Conservation (phyloP, 2,329 filamentous ascomycete species). For the Alternaria burnsii region DNA sequence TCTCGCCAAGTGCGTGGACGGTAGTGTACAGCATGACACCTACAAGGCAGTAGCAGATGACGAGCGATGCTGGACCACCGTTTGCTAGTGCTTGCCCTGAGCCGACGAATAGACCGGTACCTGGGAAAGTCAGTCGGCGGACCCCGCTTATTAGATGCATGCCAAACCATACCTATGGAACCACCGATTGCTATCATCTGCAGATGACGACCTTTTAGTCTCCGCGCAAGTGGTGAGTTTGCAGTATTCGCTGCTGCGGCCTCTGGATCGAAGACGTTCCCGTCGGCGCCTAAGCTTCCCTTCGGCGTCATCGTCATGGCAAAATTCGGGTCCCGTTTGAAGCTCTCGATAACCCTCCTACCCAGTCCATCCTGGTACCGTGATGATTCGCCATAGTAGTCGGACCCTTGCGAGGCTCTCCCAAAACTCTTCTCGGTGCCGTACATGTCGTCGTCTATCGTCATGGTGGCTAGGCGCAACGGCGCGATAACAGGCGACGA, state of each 20-base stretch:
- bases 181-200: constrained; percentile 99
- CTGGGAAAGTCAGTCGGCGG: constrained; percentile 33
- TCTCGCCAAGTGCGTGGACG: constrained; percentile 88
- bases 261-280: constrained; percentile 70
- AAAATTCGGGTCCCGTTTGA: constrained; percentile 50
- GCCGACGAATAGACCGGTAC: constrained; percentile 80
- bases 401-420: constrained; percentile 44
- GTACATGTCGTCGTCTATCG: constrained; percentile 48
- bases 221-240: constrained; percentile 76
- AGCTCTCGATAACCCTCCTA: constrained; percentile 55
- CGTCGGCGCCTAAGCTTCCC: constrained; percentile 60
- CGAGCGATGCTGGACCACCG: constrained; percentile 50
- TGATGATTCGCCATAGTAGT: constrained; percentile 52
- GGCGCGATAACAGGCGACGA: constrained; percentile 12
- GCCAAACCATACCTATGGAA: constrained; percentile 66
- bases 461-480: constrained; percentile 29
- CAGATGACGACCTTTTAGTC: constrained; percentile 66
- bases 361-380: constrained; percentile 43
- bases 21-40: constrained; percentile 91
- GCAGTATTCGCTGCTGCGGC: constrained; percentile 69
- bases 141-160: constrained; percentile 8
- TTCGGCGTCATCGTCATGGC: constrained; percentile 60
- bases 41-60: constrained; percentile 64
- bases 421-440: constrained; percentile 52
- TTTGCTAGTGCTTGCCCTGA: constrained; percentile 60